phyloP scores from a whole-genome alignment of 1,139 yeast species.

The Hansenula lynferdii region DNA sequence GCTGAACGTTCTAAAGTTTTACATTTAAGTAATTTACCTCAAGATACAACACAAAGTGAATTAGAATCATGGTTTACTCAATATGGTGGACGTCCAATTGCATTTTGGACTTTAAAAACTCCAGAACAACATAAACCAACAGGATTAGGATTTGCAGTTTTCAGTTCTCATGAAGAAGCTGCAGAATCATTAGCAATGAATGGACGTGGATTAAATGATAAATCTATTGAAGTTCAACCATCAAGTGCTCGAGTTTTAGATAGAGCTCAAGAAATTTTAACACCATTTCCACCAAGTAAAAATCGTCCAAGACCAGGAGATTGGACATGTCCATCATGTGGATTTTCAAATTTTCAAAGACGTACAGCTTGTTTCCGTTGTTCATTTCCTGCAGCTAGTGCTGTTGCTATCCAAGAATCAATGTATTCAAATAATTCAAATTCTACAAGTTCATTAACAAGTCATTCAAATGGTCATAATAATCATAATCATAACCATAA shows the following conservation, averaged over 20 bases:
- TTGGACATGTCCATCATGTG: conserved; percentile 97
- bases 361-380: conserved; percentile 94
- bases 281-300: conserved; percentile 84
- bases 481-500: too few species aligned
- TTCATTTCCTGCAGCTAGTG: conserved; percentile 79
- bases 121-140: conserved; percentile 45
- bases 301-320: conserved; percentile 96
- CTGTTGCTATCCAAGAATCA: conserved; percentile 58
- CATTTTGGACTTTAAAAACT: conserved; percentile 80
- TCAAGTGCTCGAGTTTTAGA: conserved; percentile 76
- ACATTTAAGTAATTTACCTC: conserved; percentile 71
- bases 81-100: conserved; percentile 79
- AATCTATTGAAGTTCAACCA: conserved; percentile 80
- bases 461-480: too few species aligned
- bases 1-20: conserved; percentile 75
- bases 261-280: conserved; percentile 71
- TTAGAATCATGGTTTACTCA: conserved; percentile 90
- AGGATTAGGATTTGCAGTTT: conserved; percentile 79
- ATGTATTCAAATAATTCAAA: conserved; percentile 25
- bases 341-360: conserved; percentile 91
- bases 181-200: conserved; percentile 70
- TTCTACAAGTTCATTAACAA: background rate
- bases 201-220: conserved; percentile 73
- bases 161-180: conserved; percentile 84
- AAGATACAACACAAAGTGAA: conserved; percentile 87